Base-by-base conservation (phyloP, 441 rosid genomes). In the Erodium texanum region DNA sequence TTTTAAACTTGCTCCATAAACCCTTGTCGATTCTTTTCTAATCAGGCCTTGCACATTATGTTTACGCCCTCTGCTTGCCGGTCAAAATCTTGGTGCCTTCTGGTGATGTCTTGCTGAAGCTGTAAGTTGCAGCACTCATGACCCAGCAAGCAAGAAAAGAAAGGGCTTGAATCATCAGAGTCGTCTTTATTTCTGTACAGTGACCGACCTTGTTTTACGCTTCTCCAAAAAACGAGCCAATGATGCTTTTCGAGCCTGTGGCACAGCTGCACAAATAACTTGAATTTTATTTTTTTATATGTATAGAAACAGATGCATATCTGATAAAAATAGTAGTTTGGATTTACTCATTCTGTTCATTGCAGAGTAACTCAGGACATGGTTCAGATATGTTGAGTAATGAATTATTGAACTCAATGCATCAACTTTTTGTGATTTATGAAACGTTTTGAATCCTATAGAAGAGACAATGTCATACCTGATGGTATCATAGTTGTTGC, bases 141-240 rank as follows among this genome's bases (percentile, higher is more conserved):
- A 74, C 75, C 84, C 97, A 88, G 73, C 70, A 78, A 64, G 66
- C 69, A 74, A 1, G 29, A 27, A 27, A 45, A n/a, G 4, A 6
- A n/a, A 5, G 58, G 58, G 4, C 43, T 50, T 43, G 43, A 68
- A 20, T 19, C 7, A 16, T 34, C 0, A 43, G 4, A 62, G 24
- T 38, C 19, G 7, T 50, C 8, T 24, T 24, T 12, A 27, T 27
- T 4, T 27, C 29, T 27, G 2, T 27, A 27, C 29, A 27, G 29
- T 1, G 50, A 62, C 83, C 58, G 59, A 87, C 96, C 93, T 92
- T 80, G 87, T 89, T 77, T 87, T 92, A 79, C 98, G 95, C 81
- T 89, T 91, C 85, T 93, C 96, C 82, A 93, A 78, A 81, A 93
- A 93, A 63, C 91, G 78, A 74, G 96, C 96, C 80, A 93, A 75